phyloP scores from a whole-genome alignment of 345 rosid genomes.

The Dovyalis caffra region DNA sequence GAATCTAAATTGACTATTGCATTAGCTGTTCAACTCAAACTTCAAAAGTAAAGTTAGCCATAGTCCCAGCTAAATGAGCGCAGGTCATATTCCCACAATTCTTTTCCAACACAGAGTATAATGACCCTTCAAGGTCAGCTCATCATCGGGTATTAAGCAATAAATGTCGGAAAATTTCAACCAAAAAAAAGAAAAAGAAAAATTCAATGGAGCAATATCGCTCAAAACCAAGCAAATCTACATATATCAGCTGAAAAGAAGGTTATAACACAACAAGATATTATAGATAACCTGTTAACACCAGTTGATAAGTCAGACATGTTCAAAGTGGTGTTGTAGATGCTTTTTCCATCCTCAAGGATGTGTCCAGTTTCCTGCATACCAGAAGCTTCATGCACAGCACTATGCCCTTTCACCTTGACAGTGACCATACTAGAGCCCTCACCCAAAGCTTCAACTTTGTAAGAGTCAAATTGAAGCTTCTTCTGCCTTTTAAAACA shows the following conservation, averaged over 20 bases:
- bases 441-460: slow-evolving; percentile 68
- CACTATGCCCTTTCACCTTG: slow-evolving; percentile 91
- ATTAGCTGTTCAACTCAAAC: background rate
- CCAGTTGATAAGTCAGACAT: slow-evolving; percentile 95
- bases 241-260: background rate
- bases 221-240: background rate
- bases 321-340: slow-evolving; percentile 90
- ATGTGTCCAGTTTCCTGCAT: slow-evolving; percentile 91
- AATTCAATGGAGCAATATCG: background rate
- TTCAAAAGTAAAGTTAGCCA: background rate
- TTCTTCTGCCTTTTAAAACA: slow-evolving; percentile 72
- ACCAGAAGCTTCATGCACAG: slow-evolving; percentile 94
- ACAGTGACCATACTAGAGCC: slow-evolving; percentile 65
- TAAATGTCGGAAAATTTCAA: background rate
- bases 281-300: slow-evolving; percentile 59
- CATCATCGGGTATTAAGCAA: no score
- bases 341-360: slow-evolving; percentile 81
- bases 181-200: no score
- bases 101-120: no score
- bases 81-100: no score
- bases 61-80: background rate
- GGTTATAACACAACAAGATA: slow-evolving; percentile 10
- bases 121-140: no score
- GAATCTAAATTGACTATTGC: background rate
- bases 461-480: slow-evolving; percentile 74